Base-by-base conservation (phyloP, 495 filamentous ascomycete species). In the Wilcoxina mikolae region DNA sequence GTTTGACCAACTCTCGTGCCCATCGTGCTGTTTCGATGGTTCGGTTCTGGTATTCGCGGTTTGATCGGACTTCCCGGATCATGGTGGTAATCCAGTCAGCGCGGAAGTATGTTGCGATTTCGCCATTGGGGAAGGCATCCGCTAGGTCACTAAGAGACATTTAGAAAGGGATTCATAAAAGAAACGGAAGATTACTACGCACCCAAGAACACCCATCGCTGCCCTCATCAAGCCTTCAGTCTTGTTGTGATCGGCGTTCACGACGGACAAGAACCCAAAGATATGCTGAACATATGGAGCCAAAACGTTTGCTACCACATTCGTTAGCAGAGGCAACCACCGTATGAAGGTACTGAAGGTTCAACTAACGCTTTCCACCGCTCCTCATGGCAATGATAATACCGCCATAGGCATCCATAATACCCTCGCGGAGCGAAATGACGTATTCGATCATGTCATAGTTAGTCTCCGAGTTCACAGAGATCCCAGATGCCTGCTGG, bases 371-470 rank as follows among this genome's bases (percentile, higher is more conserved):
- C 69, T 88, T 87, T 69, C 76, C 76, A 45, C 73, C 81, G 45
- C 75, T 70, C 77, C 90, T 94, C 80, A 95, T 84, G 28, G 91
- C 87, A 65, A 88, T 78, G 57, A 98, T 84, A 44, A 90, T 88
- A 62, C 91, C 91, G 65, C 85, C 88, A 87, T 94, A 98, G 15
- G 91, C 91, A 76, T 98, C 91, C 85, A 95, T 94, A 55, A 96
- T 94, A 61, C 90, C 91, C 67, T 98, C 91, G 53, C 91, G 80
- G 48, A 98, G 77, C 15, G 88, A 93, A 57, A 93, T 78, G 57
- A 98, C 79, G 65, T 98, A 98, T 68, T 96, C 90, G 28, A 88
- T 77, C 82, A 95, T 93, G 60, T 98, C 91, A 54, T 86, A 87
- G 41, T 72, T 75, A 18, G 59, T 65, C 10, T 66, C 64, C 12